Base-by-base conservation (phyloP, 495 filamentous ascomycete species). In the Letharia columbiana region DNA sequence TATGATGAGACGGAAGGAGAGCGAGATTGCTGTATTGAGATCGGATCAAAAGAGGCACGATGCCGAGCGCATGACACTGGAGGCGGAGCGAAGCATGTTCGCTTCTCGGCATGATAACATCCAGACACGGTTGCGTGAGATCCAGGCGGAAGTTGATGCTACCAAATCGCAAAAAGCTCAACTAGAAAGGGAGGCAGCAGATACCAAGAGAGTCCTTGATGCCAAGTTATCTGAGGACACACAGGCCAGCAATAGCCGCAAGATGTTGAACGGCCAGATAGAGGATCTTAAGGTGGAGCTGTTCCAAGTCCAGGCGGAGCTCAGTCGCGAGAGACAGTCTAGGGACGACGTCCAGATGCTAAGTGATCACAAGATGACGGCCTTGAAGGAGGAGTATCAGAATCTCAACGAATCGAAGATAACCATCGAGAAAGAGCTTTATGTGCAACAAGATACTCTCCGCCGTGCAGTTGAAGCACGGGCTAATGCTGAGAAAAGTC, bases 341-440 rank as follows among this genome's bases (percentile, higher is more conserved):
- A 83, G 95, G 67, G 92, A 96, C 67, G 95, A 98, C 75, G 91
- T 97, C 42, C 90, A 90, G 66, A 86, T 96, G 76, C 89, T 97
- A 66, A 84, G 89, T 4, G 91, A 97, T 67, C 91, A 96, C 78
- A 95, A 94, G 71, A 88, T 87, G 66, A 79, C 87, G 23, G 85
- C 87, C 54, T 77, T 98, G 64, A 87, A 90, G 71, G 85, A 92
- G 31, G 92, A 98, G 65, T 96, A 88, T 71, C 84, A 92, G 41
- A 82, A 83, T n/a, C 81, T 98, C 18, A 96, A 96, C 68, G 91
- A 96, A 47, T 88, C 92, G 8, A 98, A 98, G 76, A 96, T 97
- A 70, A 94, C 83, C 49, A 97, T 98, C 63, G 94, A 98, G 74
- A 97, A 96, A 75, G 95, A 98, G 75, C 91, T 98, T 76, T 98